These are phyloP conservation scores for Hortiboletus campestris DNA, from an alignment of 768 basidiomycete species.

Conservation along the genomic window DNA sequence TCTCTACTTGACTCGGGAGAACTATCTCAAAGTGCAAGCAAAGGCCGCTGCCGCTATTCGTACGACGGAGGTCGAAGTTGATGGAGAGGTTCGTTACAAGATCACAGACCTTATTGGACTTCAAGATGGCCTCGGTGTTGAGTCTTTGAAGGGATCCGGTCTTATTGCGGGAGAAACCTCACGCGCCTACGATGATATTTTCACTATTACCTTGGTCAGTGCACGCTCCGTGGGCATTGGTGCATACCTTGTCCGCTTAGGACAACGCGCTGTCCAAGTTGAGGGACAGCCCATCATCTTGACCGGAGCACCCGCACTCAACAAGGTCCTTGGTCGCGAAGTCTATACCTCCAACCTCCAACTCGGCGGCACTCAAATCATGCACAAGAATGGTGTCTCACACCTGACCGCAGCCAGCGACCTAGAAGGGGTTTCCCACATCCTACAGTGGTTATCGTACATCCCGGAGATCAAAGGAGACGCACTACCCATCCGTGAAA, in stretches of 20 bases:
- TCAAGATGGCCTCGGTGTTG: constrained; percentile 97
- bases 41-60: constrained; percentile 76
- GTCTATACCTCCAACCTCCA: constrained; percentile 99
- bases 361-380: constrained; percentile 99
- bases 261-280: constrained; percentile 96
- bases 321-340: constrained; percentile 98
- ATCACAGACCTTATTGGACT: constrained; percentile 95
- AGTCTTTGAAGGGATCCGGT: constrained; percentile 93
- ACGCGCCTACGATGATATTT: constrained; percentile 98
- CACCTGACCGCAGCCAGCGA: constrained; percentile 95
- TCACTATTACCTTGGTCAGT: constrained; percentile 98
- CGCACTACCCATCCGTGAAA: constrained; percentile 73
- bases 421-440: constrained; percentile 91
- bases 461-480: constrained; percentile 82
- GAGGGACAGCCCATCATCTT: constrained; percentile 99
- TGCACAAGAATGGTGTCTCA: constrained; percentile 99
- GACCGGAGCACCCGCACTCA: constrained; percentile 93
- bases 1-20: constrained; percentile 92
- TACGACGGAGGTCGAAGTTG: constrained; percentile 79
- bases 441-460: constrained; percentile 93
- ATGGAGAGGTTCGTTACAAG: constrained; percentile 88
- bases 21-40: constrained; percentile 84
- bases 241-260: constrained; percentile 96
- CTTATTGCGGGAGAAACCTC: constrained; percentile 98
- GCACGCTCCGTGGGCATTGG: constrained; percentile 99